Percentiles rank a stretch among this genome's conserved stretches.
Evolutionary conservation across 2,329 filamentous ascomycete genomes (phyloP).

Genomic region (Ophiostoma himal-ulmi): DNA sequence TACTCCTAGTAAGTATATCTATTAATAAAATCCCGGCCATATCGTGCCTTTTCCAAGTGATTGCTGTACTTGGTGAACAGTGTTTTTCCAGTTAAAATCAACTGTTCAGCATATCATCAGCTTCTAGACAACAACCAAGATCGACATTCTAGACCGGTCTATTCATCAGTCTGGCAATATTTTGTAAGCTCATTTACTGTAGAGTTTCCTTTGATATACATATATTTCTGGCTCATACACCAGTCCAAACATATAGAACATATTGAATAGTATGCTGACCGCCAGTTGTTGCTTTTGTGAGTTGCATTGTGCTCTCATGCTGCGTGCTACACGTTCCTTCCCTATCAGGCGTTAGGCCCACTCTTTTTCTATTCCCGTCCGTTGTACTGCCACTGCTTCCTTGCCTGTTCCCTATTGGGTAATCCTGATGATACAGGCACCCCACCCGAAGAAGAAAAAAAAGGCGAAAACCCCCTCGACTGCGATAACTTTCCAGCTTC

Average conservation of each 20-base stretch:
- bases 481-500: not conserved
- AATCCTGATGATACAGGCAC: not conserved
- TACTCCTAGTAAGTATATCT: not conserved
- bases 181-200: not conserved
- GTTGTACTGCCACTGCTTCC: not conserved
- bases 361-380: not conserved
- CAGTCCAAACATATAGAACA: too few relatives aligned
- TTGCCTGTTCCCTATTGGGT: not conserved
- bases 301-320: not conserved
- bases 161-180: not conserved
- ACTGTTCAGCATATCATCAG: not conserved
- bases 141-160: not conserved
- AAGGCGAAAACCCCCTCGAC: not conserved
- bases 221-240: too few relatives aligned
- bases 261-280: too few relatives aligned
- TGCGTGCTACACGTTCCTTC: not conserved
- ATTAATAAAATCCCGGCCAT: not conserved
- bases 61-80: too few relatives aligned
- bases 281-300: not conserved
- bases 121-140: not conserved
- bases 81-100: not conserved
- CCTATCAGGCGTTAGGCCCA: not conserved
- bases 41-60: not conserved
- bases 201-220: too few relatives aligned
- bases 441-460: conserved; percentile 2